phyloP scores from a whole-genome alignment of 1,284 basidiomycete genomes.

The Ceratobasidium sp. region DNA sequence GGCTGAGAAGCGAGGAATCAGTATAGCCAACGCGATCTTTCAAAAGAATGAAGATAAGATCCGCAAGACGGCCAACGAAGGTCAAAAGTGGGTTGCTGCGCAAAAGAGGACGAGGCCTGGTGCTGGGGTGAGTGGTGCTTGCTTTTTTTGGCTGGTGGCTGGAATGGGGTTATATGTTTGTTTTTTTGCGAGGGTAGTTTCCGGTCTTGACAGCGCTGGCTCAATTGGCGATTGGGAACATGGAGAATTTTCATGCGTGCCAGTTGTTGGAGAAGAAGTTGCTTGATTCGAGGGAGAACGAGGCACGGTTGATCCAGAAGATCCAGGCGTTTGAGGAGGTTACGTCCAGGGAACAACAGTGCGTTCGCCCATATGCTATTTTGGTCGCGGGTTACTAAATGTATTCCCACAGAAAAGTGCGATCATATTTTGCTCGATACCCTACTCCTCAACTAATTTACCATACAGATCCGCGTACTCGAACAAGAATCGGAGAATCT shows the following conservation, averaged over 20 bases:
- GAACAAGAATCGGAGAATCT: conserved; percentile 31
- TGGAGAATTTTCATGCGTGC: conserved; percentile 37
- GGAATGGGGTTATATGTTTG: neutral
- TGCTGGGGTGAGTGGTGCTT: conserved; percentile 21
- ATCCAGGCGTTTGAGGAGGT: conserved; percentile 23
- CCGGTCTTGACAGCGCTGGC: conserved; percentile 33
- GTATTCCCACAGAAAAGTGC: conserved; percentile 27
- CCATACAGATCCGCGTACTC: conserved; percentile 22
- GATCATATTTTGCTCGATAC: neutral
- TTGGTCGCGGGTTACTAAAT: conserved; percentile 8
- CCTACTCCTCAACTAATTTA: neutral
- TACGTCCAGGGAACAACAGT: conserved; percentile 23
- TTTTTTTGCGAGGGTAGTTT: conserved; percentile 8
- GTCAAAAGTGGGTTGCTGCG: conserved; percentile 16
- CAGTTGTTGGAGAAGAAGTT: conserved; percentile 33
- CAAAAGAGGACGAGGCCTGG: conserved; percentile 8
- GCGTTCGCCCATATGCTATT: neutral
- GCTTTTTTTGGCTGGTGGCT: neutral
- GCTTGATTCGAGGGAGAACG: conserved; percentile 33
- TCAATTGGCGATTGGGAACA: conserved; percentile 35
- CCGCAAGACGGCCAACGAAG: conserved; percentile 3
- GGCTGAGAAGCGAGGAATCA: conserved; percentile 9
- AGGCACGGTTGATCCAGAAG: neutral
- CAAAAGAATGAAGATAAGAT: conserved; percentile 29
- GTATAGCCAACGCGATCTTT: conserved; percentile 20